These are phyloP conservation scores for Rhodosporidiobolus odoratus DNA, from an alignment of 768 basidiomycete species.

Conservation along the genomic window DNA sequence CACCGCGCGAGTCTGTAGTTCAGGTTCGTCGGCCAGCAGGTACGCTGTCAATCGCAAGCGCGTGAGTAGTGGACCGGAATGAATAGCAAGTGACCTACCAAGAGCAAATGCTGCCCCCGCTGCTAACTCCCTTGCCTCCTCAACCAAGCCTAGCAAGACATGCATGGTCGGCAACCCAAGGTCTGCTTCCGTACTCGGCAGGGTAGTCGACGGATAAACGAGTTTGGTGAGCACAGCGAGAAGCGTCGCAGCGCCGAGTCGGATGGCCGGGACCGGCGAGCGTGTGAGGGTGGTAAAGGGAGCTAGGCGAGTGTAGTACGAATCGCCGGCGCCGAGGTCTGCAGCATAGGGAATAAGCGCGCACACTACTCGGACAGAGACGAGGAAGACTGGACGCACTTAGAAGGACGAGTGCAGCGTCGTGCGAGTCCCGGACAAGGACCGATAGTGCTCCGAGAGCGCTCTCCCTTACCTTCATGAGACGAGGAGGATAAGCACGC, in stretches of 20 bases:
- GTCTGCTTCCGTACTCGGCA: neutral
- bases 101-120: conserved; percentile 23
- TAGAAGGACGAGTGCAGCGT: neutral
- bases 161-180: neutral
- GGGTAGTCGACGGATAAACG: neutral
- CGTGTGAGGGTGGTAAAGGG: neutral
- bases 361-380: neutral
- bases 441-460: conserved; percentile 18
- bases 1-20: conserved; percentile 62
- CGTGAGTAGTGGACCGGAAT: neutral
- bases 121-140: conserved; percentile 15
- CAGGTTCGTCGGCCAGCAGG: conserved; percentile 65
- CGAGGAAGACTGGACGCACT: conserved; percentile 2
- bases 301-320: neutral
- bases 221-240: neutral
- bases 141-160: conserved; percentile 29
- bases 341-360: neutral
- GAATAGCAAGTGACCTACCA: conserved; percentile 7
- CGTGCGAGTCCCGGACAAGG: conserved; percentile 7
- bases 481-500: neutral
- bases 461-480: conserved; percentile 14
- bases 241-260: conserved; percentile 18
- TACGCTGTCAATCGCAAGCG: conserved; percentile 52
- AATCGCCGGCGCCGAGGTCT: neutral
- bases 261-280: conserved; percentile 14